Percentiles rank a stretch among this genome's conserved stretches.
These are phyloP conservation scores for Scedosporium dehoogii DNA, from an alignment of 2,329 filamentous ascomycete genomes.

Conservation along the genomic window DNA sequence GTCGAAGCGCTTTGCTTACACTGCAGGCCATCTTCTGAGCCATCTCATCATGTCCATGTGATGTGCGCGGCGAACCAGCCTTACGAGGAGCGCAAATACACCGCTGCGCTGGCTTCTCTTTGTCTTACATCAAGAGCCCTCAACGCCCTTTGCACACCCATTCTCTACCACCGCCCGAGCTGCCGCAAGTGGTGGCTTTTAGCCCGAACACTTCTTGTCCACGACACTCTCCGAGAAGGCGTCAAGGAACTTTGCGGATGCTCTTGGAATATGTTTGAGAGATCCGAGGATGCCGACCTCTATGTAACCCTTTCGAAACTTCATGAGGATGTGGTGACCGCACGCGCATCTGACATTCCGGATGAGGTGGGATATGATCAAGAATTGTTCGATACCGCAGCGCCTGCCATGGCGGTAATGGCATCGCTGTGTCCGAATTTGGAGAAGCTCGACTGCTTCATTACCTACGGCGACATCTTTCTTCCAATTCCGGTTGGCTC, in stretches of 20 bases:
- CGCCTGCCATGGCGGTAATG: background rate
- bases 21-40: background rate
- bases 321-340: background rate
- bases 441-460: background rate
- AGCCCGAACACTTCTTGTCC: background rate
- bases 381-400: background rate
- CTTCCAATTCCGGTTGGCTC: background rate
- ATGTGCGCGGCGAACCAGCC: no score
- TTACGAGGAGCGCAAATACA: background rate
- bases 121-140: background rate
- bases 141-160: background rate
- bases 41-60: background rate
- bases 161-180: background rate
- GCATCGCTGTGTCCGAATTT: background rate
- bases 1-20: background rate
- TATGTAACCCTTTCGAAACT: background rate
- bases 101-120: background rate
- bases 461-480: background rate
- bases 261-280: background rate
- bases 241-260: background rate
- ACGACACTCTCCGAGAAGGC: background rate
- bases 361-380: background rate
- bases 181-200: slow-evolving; percentile 1
- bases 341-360: background rate
- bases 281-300: background rate